Conservation (phyloP, 805 yeast genomes). For the Alloascoidea hylecoeti region DNA sequence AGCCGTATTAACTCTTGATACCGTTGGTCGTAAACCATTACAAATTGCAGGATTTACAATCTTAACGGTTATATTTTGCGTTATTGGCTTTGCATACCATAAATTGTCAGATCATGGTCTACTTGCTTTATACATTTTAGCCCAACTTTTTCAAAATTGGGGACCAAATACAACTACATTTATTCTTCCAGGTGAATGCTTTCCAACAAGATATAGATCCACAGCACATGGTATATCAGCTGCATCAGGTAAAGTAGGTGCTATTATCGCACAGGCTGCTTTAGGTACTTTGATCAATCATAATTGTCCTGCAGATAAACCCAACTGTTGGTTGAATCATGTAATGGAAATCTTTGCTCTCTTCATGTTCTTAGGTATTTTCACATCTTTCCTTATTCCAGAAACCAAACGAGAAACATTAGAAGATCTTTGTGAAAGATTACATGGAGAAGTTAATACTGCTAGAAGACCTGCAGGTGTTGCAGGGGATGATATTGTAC, state of each 20-base stretch:
- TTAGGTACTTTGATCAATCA: conserved; percentile 73
- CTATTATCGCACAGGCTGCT: conserved; percentile 90
- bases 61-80: conserved; percentile 59
- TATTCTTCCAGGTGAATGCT: conserved; percentile 81
- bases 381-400: conserved; percentile 51
- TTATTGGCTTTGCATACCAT: conserved; percentile 75
- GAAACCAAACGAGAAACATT: conserved; percentile 81
- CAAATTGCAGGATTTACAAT: conserved; percentile 66
- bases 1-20: conserved; percentile 67
- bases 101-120: conserved; percentile 51
- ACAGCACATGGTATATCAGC: conserved; percentile 94
- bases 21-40: conserved; percentile 71
- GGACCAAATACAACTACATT: conserved; percentile 93
- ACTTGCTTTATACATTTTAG: conserved; percentile 63
- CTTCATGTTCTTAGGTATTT: conserved; percentile 68
- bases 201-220: conserved; percentile 92
- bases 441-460: conserved; percentile 59
- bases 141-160: conserved; percentile 81
- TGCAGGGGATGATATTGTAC: too few relatives aligned
- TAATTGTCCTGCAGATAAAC: conserved; percentile 42
- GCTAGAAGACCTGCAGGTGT: too few relatives aligned
- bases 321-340: conserved; percentile 69
- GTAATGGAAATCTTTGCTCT: conserved; percentile 83
- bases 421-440: conserved; percentile 63
- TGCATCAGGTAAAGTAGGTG: conserved; percentile 86